A percentile compares a stretch with the other conserved stretches of the same genome.
These are phyloP conservation scores for Picea abies DNA, from an alignment of 83 land plant species.

Conservation along the genomic window DNA sequence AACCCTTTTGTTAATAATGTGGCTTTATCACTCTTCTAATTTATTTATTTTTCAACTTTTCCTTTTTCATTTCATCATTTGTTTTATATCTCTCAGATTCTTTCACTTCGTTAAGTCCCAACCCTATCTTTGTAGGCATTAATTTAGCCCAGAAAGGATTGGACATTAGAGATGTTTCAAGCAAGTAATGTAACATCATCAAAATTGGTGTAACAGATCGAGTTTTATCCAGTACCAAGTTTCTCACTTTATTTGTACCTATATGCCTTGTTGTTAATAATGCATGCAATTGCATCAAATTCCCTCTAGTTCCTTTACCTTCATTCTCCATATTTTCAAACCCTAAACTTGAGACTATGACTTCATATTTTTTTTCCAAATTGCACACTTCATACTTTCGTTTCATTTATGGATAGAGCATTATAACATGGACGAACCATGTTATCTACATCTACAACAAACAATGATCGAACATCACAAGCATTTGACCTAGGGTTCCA, in stretches of 20 bases:
- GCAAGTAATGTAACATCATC: constrained; percentile 25
- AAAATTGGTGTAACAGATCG: constrained; percentile 19
- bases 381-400: too few species aligned
- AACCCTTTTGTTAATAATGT: neutral
- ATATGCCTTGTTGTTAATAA: constrained; percentile 38
- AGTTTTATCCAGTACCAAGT: constrained; percentile 26
- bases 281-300: constrained; percentile 24
- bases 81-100: neutral
- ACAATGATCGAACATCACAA: too few species aligned
- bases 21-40: neutral
- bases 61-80: neutral
- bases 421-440: too few species aligned
- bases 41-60: neutral
- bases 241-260: constrained; percentile 22
- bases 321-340: neutral
- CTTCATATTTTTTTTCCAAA: neutral
- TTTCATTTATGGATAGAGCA: too few species aligned
- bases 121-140: neutral
- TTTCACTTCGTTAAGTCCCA: neutral
- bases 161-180: constrained; percentile 7
- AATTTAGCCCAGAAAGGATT: neutral
- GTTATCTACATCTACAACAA: too few species aligned
- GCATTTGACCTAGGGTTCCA: too few species aligned
- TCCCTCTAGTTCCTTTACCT: constrained; percentile 18
- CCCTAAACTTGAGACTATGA: constrained; percentile 3